phyloP scores from a whole-genome alignment of 2,329 filamentous ascomycete genomes.

The Microsporum audouinii region DNA sequence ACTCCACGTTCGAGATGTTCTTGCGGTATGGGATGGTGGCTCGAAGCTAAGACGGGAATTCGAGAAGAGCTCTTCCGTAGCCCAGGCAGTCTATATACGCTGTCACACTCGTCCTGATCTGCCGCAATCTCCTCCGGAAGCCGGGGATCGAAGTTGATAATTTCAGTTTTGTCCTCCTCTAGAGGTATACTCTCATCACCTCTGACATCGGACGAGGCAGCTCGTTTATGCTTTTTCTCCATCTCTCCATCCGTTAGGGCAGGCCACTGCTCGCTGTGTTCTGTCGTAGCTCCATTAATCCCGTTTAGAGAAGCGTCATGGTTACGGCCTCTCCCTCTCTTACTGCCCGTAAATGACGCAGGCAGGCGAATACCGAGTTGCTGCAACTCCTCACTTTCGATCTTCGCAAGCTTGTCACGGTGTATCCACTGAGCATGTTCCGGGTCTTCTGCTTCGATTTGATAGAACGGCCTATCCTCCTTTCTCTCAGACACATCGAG shows the following conservation, averaged over 20 bases:
- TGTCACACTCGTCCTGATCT: constrained; percentile 33
- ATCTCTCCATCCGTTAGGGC: constrained; percentile 26
- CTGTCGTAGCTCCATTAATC: constrained; percentile 20
- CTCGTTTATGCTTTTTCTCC: constrained; percentile 8
- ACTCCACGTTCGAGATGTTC: constrained; percentile 64
- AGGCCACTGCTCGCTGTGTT: constrained; percentile 25
- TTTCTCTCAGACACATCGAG: constrained; percentile 18
- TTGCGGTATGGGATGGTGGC: constrained; percentile 61
- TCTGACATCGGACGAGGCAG: constrained; percentile 18
- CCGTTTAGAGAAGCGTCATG: constrained; percentile 24
- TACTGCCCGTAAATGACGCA: constrained; percentile 25
- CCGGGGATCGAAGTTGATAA: constrained; percentile 51
- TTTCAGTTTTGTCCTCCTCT: constrained; percentile 27
- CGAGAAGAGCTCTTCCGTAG: constrained; percentile 57
- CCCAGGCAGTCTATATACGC: constrained; percentile 42
- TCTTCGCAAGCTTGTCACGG: constrained; percentile 40
- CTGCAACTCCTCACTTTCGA: constrained; percentile 41
- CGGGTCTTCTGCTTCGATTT: constrained; percentile 17
- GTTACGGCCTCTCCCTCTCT: constrained; percentile 25
- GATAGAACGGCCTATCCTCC: constrained; percentile 13
- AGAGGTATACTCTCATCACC: constrained; percentile 30
- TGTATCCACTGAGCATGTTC: constrained; percentile 39
- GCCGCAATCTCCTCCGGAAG: constrained; percentile 64
- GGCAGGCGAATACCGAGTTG: constrained; percentile 35
- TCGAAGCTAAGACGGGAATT: constrained; percentile 75